Conservation (phyloP, 176 grass and related monocot genomes). For the Triticum monococcum region DNA sequence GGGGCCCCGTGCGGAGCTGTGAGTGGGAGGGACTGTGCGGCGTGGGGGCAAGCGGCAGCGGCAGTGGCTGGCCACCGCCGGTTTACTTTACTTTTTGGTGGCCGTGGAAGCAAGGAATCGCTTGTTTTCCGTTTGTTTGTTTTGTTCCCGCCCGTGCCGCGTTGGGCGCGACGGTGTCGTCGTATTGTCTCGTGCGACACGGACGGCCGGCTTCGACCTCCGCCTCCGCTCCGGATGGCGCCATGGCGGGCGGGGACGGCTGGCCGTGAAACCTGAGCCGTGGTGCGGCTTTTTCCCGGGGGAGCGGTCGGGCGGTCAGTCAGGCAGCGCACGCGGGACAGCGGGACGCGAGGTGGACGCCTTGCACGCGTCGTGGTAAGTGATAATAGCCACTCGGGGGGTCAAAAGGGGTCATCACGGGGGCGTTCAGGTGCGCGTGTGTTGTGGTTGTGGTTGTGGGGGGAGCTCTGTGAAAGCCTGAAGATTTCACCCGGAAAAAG, state of each 20-base stretch:
- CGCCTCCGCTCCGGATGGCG: background rate
- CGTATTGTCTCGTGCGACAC: background rate
- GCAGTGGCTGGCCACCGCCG: background rate
- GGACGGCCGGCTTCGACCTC: background rate
- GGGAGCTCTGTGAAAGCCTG: background rate
- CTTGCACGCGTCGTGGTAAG: background rate
- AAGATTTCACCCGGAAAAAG: background rate
- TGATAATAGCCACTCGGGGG: background rate
- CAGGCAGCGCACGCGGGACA: background rate
- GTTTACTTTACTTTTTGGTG: slow-evolving; percentile 34
- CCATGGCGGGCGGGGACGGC: background rate
- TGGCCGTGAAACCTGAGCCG: background rate
- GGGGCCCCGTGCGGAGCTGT: background rate
- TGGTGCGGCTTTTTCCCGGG: background rate
- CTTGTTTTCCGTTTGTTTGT: slow-evolving; percentile 32
- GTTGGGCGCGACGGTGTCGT: background rate
- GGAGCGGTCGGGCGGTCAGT: background rate
- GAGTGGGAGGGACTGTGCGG: background rate
- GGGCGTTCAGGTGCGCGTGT: background rate
- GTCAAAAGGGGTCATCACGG: background rate
- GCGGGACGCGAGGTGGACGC: background rate
- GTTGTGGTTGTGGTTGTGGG: background rate
- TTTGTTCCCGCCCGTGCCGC: slow-evolving; percentile 7
- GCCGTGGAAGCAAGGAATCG: slow-evolving; percentile 41
- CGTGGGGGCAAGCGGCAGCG: background rate